phyloP scores from a whole-genome alignment of 306 rosid species.

The Vigna mungo region DNA sequence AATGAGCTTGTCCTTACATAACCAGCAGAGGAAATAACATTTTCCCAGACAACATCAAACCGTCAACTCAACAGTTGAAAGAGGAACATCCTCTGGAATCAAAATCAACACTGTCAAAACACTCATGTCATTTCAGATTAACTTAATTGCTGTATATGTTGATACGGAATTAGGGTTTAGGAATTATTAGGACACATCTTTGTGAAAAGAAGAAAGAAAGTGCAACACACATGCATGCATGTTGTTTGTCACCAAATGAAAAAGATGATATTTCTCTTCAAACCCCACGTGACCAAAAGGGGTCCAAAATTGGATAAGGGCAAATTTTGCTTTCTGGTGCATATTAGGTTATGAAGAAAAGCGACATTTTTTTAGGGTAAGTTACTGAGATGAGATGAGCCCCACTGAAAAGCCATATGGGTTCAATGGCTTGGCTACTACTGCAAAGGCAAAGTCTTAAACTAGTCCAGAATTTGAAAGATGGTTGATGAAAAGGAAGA shows the following conservation, averaged over 20 bases:
- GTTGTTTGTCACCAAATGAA: not conserved
- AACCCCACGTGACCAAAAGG: constrained; percentile 6
- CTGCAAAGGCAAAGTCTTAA: constrained; percentile 6
- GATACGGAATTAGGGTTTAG: not conserved
- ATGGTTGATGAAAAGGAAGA: not conserved
- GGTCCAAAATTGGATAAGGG: not conserved
- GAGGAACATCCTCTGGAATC: constrained; percentile 43
- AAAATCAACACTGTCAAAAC: constrained; percentile 24
- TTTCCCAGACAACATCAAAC: constrained; percentile 47
- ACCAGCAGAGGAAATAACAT: constrained; percentile 47
- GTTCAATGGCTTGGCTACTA: not conserved
- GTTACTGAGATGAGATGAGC: constrained; percentile 37
- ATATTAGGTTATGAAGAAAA: not conserved
- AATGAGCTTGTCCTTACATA: constrained; percentile 42
- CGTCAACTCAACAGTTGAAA: constrained; percentile 39
- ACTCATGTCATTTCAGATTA: constrained; percentile 11
- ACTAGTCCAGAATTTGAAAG: not conserved
- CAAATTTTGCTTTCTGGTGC: constrained; percentile 1
- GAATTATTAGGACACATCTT: not conserved
- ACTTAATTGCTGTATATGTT: not conserved
- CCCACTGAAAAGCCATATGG: not conserved
- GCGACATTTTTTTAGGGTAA: not conserved
- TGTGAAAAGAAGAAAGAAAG: constrained; percentile 1
- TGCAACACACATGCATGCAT: not conserved
- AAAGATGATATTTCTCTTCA: constrained; percentile 25